Percentiles rank a stretch among this genome's conserved stretches.
These are phyloP conservation scores for Fusarium sp. DNA, from an alignment of 2,329 filamentous ascomycete species.

Conservation along the genomic window DNA sequence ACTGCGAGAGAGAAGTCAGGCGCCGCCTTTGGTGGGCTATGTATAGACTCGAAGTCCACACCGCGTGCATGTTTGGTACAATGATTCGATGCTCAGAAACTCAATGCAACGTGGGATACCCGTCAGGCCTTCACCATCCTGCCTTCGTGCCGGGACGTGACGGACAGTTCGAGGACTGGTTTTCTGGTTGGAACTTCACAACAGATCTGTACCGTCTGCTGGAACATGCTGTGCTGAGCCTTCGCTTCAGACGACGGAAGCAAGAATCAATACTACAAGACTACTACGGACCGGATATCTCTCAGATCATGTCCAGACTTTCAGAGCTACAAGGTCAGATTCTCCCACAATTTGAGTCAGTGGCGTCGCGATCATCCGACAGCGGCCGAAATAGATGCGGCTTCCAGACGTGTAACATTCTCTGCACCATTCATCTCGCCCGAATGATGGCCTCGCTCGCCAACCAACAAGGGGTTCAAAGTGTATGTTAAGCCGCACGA, in stretches of 20 bases:
- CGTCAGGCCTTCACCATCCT: background rate
- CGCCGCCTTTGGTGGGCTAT: constrained; percentile 24
- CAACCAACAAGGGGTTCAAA: background rate
- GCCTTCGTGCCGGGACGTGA: background rate
- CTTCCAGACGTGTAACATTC: background rate
- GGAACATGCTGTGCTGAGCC: background rate
- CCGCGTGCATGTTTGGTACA: constrained; percentile 9
- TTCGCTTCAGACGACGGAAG: background rate
- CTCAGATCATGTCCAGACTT: background rate
- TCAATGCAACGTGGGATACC: background rate
- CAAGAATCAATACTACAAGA: background rate
- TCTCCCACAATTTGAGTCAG: background rate
- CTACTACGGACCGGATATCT: background rate
- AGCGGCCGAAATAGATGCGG: background rate
- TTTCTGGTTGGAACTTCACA: background rate
- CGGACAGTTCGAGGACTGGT: constrained; percentile 1
- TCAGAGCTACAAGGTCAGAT: background rate
- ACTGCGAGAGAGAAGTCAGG: constrained; percentile 17
- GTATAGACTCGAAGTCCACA: constrained; percentile 18
- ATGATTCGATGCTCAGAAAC: constrained; percentile 17
- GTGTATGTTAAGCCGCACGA: background rate
- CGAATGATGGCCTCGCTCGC: background rate
- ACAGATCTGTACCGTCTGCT: background rate
- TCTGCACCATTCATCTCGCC: background rate
- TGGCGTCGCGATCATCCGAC: background rate